These are phyloP conservation scores for Ceratobasidium sp. DNA, from an alignment of 1,284 basidiomycete genomes.

Conservation along the genomic window DNA sequence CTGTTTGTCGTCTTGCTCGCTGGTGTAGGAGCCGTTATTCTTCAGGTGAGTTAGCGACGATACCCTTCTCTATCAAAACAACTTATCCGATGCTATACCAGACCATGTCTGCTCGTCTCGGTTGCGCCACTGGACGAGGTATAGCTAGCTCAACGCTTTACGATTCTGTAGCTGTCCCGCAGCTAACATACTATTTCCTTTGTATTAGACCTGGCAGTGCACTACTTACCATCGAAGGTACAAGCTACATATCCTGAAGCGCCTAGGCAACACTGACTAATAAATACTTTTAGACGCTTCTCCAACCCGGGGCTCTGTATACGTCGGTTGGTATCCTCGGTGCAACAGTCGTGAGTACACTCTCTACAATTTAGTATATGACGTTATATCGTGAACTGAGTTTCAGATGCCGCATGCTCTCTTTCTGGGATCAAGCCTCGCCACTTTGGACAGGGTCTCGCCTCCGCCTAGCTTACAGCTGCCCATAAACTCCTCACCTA, in stretches of 20 bases:
- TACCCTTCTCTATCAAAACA: background rate
- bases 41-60: conserved; percentile 63
- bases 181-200: too few species aligned
- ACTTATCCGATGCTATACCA: conserved; percentile 43
- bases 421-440: conserved; percentile 86
- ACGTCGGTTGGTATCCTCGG: conserved; percentile 84
- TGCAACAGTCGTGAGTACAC: conserved; percentile 75
- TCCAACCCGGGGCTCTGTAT: conserved; percentile 74
- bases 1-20: conserved; percentile 86
- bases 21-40: conserved; percentile 78
- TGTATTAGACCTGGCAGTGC: conserved; percentile 49
- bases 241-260: too few species aligned
- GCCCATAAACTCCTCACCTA: background rate
- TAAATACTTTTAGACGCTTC: conserved; percentile 58
- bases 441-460: conserved; percentile 75
- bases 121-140: conserved; percentile 10
- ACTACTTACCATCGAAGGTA: conserved; percentile 37
- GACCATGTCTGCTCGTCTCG: conserved; percentile 43
- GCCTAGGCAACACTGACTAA: background rate
- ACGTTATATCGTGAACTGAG: too few species aligned
- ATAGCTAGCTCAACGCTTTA: background rate
- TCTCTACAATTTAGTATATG: background rate
- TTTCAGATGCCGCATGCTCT: conserved; percentile 80
- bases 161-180: conserved; percentile 52
- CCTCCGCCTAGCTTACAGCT: background rate